Conservation (phyloP, 345 rosid genomes). For the Pistacia vera region DNA sequence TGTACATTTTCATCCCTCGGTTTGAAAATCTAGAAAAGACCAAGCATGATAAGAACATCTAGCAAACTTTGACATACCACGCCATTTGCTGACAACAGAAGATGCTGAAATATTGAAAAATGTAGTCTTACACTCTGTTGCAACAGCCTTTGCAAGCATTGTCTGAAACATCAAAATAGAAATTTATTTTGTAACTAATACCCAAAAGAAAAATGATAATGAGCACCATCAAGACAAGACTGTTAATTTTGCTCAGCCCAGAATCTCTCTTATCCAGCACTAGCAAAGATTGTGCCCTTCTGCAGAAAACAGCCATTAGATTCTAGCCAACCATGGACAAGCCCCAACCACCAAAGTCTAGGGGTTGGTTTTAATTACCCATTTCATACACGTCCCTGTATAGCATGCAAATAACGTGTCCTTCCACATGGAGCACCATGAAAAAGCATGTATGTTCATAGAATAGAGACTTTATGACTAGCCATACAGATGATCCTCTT, state of each 20-base stretch:
- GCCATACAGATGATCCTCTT: neutral
- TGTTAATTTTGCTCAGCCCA: neutral
- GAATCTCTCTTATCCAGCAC: neutral
- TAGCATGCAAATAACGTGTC: neutral
- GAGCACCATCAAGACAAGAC: neutral
- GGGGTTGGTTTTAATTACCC: neutral
- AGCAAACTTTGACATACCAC: conserved; percentile 50
- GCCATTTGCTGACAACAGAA: conserved; percentile 99
- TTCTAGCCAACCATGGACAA: neutral
- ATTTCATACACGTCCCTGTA: neutral
- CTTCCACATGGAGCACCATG: neutral
- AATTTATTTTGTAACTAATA: conserved; percentile 11
- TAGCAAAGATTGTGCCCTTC: neutral
- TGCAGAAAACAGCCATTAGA: neutral
- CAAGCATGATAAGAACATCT: neutral
- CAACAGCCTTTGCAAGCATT: conserved; percentile 99
- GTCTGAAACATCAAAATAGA: conserved; percentile 55
- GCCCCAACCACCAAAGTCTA: neutral
- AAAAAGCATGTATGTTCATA: neutral
- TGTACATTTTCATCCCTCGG: neutral
- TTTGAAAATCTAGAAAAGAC: neutral
- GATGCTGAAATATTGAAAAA: conserved; percentile 98
- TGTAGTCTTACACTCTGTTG: conserved; percentile 97
- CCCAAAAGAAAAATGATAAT: neutral
- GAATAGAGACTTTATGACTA: neutral